phyloP scores from a whole-genome alignment of 768 basidiomycete species.

The Pisolithus orientalis region DNA sequence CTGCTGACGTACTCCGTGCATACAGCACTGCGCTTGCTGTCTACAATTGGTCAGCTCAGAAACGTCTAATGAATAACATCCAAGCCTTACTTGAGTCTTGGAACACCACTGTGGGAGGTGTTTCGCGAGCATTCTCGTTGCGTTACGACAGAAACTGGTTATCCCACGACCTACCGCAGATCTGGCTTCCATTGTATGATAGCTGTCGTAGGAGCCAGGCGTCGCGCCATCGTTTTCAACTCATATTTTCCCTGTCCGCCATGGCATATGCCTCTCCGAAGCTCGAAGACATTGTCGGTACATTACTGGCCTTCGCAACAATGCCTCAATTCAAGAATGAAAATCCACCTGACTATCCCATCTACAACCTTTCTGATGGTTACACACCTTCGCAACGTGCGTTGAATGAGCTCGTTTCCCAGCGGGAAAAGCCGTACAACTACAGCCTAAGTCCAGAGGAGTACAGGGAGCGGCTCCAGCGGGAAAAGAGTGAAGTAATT shows the following conservation, averaged over 20 bases:
- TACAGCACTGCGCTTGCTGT: slow-evolving; percentile 9
- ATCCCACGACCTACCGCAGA: slow-evolving; percentile 9
- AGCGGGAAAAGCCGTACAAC: not conserved
- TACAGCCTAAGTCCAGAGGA: slow-evolving; percentile 5
- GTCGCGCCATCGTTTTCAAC: slow-evolving; percentile 6
- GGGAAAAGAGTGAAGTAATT: not conserved
- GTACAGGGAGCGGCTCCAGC: not conserved
- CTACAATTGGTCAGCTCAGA: not conserved
- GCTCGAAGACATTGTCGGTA: slow-evolving; percentile 13
- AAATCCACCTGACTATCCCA: slow-evolving; percentile 4
- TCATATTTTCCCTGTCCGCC: slow-evolving; percentile 26
- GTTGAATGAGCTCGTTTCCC: not conserved
- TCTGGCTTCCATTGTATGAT: slow-evolving; percentile 22
- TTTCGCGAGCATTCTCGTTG: not conserved
- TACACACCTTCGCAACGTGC: not conserved
- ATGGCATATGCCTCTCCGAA: slow-evolving; percentile 22
- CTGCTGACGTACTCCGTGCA: slow-evolving; percentile 10
- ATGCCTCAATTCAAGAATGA: slow-evolving; percentile 5
- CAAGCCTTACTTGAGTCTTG: not conserved
- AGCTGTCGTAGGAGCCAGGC: slow-evolving; percentile 8
- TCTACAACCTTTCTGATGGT: slow-evolving; percentile 6
- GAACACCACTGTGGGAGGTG: not conserved
- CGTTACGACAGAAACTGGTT: slow-evolving; percentile 19
- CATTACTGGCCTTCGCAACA: slow-evolving; percentile 25
- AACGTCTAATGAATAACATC: not conserved